Base-by-base conservation (phyloP, 768 basidiomycete species). In the Udeniomyces megalosporus region DNA sequence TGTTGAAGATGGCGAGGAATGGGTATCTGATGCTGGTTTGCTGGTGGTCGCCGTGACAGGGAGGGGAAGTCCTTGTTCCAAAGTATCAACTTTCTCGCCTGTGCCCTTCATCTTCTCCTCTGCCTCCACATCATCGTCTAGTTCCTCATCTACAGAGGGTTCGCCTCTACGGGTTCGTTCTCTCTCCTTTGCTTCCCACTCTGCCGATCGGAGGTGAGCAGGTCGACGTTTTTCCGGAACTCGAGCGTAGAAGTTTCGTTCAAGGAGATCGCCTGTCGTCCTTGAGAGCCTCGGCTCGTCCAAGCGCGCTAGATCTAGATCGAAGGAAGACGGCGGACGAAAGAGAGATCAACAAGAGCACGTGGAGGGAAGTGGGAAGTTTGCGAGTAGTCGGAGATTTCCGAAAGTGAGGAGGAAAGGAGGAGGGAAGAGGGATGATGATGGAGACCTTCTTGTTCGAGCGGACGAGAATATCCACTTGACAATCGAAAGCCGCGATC, bases 401-500 rank as follows among this genome's bases (percentile, higher is more conserved):
- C 32, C 58, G 45, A 26, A 10, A n/a, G n/a, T n/a, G n/a, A n/a
- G n/a, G n/a, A n/a, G n/a, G n/a, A n/a, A n/a, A n/a, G n/a, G n/a
- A n/a, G n/a, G n/a, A n/a, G n/a, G n/a, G n/a, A n/a, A n/a, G n/a
- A n/a, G n/a, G n/a, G n/a, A n/a, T n/a, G n/a, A n/a, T n/a, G n/a
- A n/a, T n/a, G n/a, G n/a, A n/a, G n/a, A 80, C 82, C 82, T 49
- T 82, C 81, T 68, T 78, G 76, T 71, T 81, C 74, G 11, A 82
- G 66, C 0, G 81, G 81, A 54, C 82, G 74, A 12, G 80, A 78
- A 67, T 78, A 83, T 1, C 82, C 82, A 15, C 82, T 80, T 34
- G 74, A 71, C 5, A 82, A 74, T 64, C 82, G 78, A 1, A 80
- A 75, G 35, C 71, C 71, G 14, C 82, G 69, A 31, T 14, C 11